A percentile compares a stretch with the other conserved stretches of the same genome.
Conservation (phyloP, 371 early-diverging fungal genomes). For the Conidiobolus incongruus region DNA sequence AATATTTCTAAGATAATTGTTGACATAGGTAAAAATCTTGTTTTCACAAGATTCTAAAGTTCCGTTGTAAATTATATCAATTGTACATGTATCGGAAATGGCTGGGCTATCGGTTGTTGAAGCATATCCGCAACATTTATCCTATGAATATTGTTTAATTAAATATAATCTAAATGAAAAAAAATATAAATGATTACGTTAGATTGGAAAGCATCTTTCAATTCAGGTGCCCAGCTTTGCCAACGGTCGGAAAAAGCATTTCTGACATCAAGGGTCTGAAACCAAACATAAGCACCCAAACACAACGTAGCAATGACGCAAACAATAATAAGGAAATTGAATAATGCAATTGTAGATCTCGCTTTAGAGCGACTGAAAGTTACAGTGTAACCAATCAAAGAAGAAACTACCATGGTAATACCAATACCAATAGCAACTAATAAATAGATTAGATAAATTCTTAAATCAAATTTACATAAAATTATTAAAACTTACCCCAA, state of each 20-base stretch:
- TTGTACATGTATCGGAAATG: not conserved
- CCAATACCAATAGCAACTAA: constrained; percentile 4
- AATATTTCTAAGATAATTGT: constrained; percentile 11
- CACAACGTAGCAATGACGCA: not conserved
- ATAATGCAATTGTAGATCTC: not conserved
- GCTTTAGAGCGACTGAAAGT: not conserved
- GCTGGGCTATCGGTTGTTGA: not conserved
- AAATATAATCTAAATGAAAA: not conserved
- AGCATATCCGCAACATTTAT: constrained; percentile 3
- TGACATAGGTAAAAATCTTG: constrained; percentile 6
- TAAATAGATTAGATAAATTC: not conserved
- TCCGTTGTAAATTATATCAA: not conserved
- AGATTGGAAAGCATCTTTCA: not conserved
- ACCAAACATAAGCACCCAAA: constrained; percentile 5
- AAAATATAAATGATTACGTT: too few relatives aligned
- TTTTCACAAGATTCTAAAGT: not conserved
- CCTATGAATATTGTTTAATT: not conserved
- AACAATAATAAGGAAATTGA: not conserved
- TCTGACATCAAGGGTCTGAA: constrained; percentile 1
- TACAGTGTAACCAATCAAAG: not conserved
- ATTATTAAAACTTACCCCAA: not conserved
- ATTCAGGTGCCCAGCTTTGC: not conserved
- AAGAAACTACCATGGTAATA: not conserved
- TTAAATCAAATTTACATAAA: not conserved
- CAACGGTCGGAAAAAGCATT: not conserved